These are phyloP conservation scores for Takashimella tepidaria DNA, from an alignment of 1,284 basidiomycete genomes.

Conservation along the genomic window DNA sequence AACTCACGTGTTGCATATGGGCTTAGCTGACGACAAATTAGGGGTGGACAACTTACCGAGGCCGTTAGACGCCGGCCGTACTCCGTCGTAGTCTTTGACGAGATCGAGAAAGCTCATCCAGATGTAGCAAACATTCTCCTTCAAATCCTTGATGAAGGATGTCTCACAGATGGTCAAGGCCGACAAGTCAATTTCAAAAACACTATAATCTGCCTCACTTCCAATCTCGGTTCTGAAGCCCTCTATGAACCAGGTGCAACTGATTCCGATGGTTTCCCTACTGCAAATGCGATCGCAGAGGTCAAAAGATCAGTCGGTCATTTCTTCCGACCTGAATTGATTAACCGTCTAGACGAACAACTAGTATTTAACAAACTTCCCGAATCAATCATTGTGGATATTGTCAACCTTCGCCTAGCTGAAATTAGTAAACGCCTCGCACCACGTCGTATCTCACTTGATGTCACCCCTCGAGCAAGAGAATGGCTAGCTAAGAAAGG, in stretches of 20 bases:
- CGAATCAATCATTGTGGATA: conserved; percentile 62
- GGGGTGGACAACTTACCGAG: conserved; percentile 70
- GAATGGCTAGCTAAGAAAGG: conserved; percentile 74
- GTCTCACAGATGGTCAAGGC: conserved; percentile 62
- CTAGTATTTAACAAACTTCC: conserved; percentile 87
- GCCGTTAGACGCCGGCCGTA: conserved; percentile 69
- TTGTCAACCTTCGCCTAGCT: conserved; percentile 68
- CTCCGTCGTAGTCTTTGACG: conserved; percentile 55
- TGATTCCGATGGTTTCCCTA: conserved; percentile 63
- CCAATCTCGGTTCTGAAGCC: conserved; percentile 75
- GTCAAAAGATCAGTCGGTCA: conserved; percentile 71
- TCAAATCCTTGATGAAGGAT: conserved; percentile 89
- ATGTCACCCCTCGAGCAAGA: conserved; percentile 61
- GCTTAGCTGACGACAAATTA: conserved; percentile 19
- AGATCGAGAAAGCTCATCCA: conserved; percentile 84
- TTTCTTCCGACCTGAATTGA: conserved; percentile 83
- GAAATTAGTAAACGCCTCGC: conserved; percentile 68
- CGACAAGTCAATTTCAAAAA: conserved; percentile 55
- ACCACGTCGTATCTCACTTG: conserved; percentile 63
- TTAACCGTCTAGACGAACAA: conserved; percentile 83
- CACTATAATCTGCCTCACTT: conserved; percentile 88
- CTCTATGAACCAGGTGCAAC: conserved; percentile 66
- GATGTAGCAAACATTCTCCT: conserved; percentile 87
- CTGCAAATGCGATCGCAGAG: conserved; percentile 57
- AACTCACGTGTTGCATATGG: background rate